Evolutionary conservation across 805 yeast genomes (phyloP).

Genomic region (Ogataea trehalophila): DNA sequence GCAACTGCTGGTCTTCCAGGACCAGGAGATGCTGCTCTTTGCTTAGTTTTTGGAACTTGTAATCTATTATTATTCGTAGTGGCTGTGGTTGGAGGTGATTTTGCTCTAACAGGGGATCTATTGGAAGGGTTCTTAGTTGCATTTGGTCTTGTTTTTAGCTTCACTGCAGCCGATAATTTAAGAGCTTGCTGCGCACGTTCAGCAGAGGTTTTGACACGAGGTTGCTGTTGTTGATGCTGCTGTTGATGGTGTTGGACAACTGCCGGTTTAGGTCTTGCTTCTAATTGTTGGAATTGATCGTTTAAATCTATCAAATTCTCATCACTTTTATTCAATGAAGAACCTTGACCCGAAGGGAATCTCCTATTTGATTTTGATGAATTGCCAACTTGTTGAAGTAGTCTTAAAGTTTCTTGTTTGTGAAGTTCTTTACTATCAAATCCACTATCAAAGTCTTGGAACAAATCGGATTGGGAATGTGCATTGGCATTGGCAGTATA

Average conservation of each 20-base stretch:
- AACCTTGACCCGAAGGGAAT: neutral
- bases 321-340: conserved; percentile 4
- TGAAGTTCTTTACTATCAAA: conserved; percentile 18
- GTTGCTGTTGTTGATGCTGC: neutral
- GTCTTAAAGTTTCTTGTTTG: conserved; percentile 24
- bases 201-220: conserved; percentile 19
- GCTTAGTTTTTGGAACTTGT: neutral
- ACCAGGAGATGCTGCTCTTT: conserved; percentile 12
- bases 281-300: conserved; percentile 11
- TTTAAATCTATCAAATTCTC: conserved; percentile 13
- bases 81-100: conserved; percentile 1
- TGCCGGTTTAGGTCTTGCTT: conserved; percentile 7
- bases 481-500: conserved; percentile 20
- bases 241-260: conserved; percentile 3
- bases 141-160: conserved; percentile 13
- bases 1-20: conserved; percentile 2
- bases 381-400: conserved; percentile 23
- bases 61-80: neutral
- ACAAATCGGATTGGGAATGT: conserved; percentile 17
- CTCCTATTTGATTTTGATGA: conserved; percentile 16
- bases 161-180: conserved; percentile 30
- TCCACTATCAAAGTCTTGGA: conserved; percentile 24
- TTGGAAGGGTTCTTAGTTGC: conserved; percentile 7
- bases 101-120: conserved; percentile 10
- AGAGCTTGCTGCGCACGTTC: conserved; percentile 30